Evolutionary conservation across 805 yeast genomes (phyloP), one percentile per base, ranked within the genome.

Genomic region (Metschnikowia santaceciliae): DNA sequence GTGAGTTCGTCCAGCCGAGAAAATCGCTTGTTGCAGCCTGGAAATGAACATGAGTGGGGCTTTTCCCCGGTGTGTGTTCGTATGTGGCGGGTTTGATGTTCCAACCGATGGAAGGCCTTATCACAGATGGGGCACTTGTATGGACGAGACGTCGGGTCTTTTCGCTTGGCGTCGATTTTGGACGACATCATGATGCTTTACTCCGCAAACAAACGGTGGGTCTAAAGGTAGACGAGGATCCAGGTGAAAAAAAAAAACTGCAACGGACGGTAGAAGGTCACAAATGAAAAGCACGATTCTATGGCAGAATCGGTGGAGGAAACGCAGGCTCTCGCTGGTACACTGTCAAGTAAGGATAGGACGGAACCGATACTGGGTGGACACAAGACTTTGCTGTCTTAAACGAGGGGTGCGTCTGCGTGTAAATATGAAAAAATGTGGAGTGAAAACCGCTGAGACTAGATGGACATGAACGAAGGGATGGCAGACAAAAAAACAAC

Each of bases 11-110:
- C 92, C 32, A 85, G 80, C 50, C 92, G 70, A 43, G 86, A 78
- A 61, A 86, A 86, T 53, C 78, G 74, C 68, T 86, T 86, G 50
- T 75, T 71, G 64, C 92, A 86, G 0, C 87, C 87, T 0, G 86
- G 86, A 57, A 76, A 86, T 26, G 82, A 77, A 67, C 91, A 86
- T n/a, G 77, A 78, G 65, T 86, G 90, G 3, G 92, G 92, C 63
- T 83, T 85, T 61, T 86, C 91, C 23, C 92, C 92, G 0, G 92
- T 86, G 61, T 86, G 92, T 11, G 90, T 86, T 61, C 91, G 72
- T 52, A 86, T 83, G 60, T 86, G 92, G 60, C 92, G 76, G 7
- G 90, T 84, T 62, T 84, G 90, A 66, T 86, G 92, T 61, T 86
- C 92, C 40, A 86, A 65, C 51, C 92, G 72, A 62, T 84, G 89